phyloP scores from a whole-genome alignment of 1,284 basidiomycete species.

The Rhodofomes roseus region DNA sequence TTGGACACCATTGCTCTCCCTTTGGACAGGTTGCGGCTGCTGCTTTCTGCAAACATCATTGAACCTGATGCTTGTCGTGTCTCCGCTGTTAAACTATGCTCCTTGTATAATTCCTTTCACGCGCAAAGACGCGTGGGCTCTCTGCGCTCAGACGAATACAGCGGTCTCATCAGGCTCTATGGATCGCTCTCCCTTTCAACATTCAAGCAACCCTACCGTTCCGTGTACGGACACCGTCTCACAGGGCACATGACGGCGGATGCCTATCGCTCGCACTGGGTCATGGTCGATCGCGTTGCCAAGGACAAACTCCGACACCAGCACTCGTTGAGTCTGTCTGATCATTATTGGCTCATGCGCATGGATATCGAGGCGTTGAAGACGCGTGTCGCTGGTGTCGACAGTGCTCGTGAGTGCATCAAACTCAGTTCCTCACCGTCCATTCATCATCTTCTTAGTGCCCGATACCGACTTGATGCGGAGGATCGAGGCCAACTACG shows the following conservation, averaged over 20 bases:
- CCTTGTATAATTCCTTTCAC: slow-evolving; percentile 29
- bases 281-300: slow-evolving; percentile 25
- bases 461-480: background rate
- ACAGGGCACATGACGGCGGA: slow-evolving; percentile 17
- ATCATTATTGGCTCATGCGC: slow-evolving; percentile 41
- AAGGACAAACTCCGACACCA: slow-evolving; percentile 27
- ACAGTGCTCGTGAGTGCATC: background rate
- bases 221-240: slow-evolving; percentile 24
- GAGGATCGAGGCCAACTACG: slow-evolving; percentile 15
- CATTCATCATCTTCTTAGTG: background rate
- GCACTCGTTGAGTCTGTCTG: slow-evolving; percentile 26
- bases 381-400: background rate
- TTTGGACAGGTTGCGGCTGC: slow-evolving; percentile 22
- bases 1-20: slow-evolving; percentile 16
- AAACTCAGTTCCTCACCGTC: background rate
- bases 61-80: background rate
- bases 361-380: slow-evolving; percentile 25
- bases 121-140: slow-evolving; percentile 8
- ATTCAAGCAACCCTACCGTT: slow-evolving; percentile 8
- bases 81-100: slow-evolving; percentile 21
- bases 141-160: slow-evolving; percentile 30
- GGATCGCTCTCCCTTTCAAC: slow-evolving; percentile 37
- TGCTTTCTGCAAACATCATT: slow-evolving; percentile 19
- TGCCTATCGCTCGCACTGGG: slow-evolving; percentile 30
- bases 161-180: slow-evolving; percentile 38